A percentile compares a stretch with the other conserved stretches of the same genome.
Conservation (phyloP, 345 rosid species). For the Salix koriyanagi region DNA sequence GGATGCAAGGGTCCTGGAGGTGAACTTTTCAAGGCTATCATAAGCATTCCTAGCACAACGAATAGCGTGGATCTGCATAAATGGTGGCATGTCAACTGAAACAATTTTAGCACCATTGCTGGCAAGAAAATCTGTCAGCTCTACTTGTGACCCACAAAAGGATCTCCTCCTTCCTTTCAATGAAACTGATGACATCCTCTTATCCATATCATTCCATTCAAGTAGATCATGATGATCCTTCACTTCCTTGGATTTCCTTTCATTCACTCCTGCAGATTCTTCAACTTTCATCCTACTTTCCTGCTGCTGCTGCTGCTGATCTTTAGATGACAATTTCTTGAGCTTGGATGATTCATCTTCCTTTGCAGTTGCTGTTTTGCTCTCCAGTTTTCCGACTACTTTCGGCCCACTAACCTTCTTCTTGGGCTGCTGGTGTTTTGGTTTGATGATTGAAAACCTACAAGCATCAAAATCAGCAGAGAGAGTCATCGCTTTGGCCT, state of each 20-base stretch:
- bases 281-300: constrained; percentile 23
- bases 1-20: constrained; percentile 57
- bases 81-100: constrained; percentile 73
- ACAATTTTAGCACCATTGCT: constrained; percentile 57
- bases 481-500: constrained; percentile 46
- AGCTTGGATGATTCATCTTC: constrained; percentile 11
- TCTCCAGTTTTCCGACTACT: constrained; percentile 8
- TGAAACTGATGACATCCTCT: constrained; percentile 26
- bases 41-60: constrained; percentile 57
- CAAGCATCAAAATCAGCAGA: constrained; percentile 50
- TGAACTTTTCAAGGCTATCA: constrained; percentile 70
- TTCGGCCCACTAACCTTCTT: constrained; percentile 6
- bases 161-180: constrained; percentile 48
- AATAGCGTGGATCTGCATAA: constrained; percentile 82
- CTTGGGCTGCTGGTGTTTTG: constrained; percentile 11
- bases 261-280: constrained; percentile 6
- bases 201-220: constrained; percentile 26
- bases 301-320: not conserved
- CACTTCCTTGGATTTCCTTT: constrained; percentile 9
- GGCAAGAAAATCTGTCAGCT: constrained; percentile 52
- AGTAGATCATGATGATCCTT: constrained; percentile 20
- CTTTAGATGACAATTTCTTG: constrained; percentile 20
- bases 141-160: constrained; percentile 42
- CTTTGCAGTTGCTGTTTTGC: constrained; percentile 1
- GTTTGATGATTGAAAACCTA: constrained; percentile 21